Conservation (phyloP, 768 basidiomycete species). For the Suillus discolor region DNA sequence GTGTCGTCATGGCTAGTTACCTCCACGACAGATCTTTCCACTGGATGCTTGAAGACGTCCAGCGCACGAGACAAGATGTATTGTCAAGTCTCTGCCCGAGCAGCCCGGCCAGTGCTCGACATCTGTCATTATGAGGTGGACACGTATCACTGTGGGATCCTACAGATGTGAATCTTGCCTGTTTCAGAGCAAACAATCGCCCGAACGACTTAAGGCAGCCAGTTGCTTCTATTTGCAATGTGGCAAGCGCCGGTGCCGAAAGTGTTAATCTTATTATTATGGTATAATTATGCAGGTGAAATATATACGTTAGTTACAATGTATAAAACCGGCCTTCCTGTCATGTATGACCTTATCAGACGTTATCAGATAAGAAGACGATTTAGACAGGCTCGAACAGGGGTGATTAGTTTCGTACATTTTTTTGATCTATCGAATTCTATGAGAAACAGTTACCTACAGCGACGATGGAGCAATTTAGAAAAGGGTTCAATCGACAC, state of each 20-base stretch:
- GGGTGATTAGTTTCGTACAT: background rate
- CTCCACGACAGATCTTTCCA: background rate
- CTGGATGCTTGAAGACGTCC: constrained; percentile 54
- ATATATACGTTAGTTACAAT: background rate
- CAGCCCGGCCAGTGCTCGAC: constrained; percentile 44
- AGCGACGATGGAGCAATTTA: background rate
- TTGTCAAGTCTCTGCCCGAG: constrained; percentile 43
- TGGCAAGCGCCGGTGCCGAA: background rate
- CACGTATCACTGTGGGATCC: background rate
- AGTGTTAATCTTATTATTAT: background rate
- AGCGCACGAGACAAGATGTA: constrained; percentile 72
- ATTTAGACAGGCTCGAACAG: background rate
- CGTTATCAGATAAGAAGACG: background rate
- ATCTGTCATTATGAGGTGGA: background rate
- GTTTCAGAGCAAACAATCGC: background rate
- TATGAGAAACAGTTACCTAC: background rate
- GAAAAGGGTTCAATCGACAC: background rate
- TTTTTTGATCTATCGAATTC: background rate
- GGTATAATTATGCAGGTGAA: no score
- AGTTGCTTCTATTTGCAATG: background rate
- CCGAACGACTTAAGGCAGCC: background rate
- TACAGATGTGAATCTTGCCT: background rate
- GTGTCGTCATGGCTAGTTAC: constrained; percentile 51
- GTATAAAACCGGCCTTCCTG: background rate
- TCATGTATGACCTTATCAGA: background rate